A percentile compares a stretch with the other conserved stretches of the same genome.
Evolutionary conservation across 148 eudicot genomes (phyloP).

Genomic region (Rhododendron mucronatum): DNA sequence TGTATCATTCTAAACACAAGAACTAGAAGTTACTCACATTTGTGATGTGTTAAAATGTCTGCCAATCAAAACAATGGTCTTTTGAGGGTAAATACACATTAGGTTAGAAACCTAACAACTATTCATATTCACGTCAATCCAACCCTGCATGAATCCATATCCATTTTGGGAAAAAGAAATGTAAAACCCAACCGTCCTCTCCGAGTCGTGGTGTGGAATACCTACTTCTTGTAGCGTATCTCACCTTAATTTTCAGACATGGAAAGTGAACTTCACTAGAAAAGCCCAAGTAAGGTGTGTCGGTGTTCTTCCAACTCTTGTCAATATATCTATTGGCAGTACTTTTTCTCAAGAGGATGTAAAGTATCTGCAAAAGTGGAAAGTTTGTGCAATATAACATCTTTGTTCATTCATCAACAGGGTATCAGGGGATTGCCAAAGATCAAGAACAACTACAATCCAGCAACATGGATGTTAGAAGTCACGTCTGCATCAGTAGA

Average conservation of each 20-base stretch:
- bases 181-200: not conserved
- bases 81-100: not conserved
- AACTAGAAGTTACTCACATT: not conserved
- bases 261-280: not conserved
- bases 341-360: not conserved
- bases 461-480: conserved; percentile 62
- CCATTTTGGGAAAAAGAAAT: not conserved
- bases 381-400: not conserved
- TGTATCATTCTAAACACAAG: not conserved
- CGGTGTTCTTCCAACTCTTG: not conserved
- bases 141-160: not conserved
- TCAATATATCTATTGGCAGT: not conserved
- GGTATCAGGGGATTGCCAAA: conserved; percentile 42
- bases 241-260: not conserved
- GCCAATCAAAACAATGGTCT: not conserved
- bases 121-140: not conserved
- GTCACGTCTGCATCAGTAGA: conserved; percentile 32
- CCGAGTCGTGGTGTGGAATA: not conserved
- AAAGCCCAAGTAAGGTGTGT: not conserved
- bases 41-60: not conserved
- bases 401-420: conserved; percentile 18
- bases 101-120: not conserved
- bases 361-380: not conserved
- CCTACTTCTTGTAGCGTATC: not conserved
- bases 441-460: conserved; percentile 49